Conservation (phyloP, 805 yeast species). For the Hanseniaspora guilliermondii region DNA sequence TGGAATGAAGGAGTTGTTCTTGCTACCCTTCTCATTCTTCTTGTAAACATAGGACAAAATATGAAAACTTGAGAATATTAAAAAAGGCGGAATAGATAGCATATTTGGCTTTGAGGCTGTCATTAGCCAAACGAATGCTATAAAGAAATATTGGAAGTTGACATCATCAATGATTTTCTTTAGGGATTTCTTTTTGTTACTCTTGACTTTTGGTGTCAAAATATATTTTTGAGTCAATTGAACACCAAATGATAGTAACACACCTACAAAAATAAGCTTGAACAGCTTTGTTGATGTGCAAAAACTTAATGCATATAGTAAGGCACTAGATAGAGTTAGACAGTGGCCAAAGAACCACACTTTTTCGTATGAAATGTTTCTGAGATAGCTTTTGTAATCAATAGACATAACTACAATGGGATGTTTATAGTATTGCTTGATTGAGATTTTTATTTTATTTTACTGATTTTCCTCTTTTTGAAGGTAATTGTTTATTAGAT, state of each 20-base stretch:
- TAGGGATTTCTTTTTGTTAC: conserved; percentile 16
- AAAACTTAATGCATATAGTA: conserved; percentile 29
- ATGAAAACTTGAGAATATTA: conserved; percentile 71
- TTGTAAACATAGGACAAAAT: conserved; percentile 44
- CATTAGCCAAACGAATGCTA: conserved; percentile 43
- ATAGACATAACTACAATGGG: neutral
- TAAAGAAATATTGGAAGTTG: conserved; percentile 56
- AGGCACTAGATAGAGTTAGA: conserved; percentile 33
- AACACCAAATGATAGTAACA: conserved; percentile 61
- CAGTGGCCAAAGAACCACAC: conserved; percentile 63
- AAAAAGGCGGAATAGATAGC: conserved; percentile 59
- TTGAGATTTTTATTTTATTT: too few relatives aligned
- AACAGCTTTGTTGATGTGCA: conserved; percentile 37
- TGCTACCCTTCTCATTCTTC: conserved; percentile 28
- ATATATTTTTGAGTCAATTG: conserved; percentile 51
- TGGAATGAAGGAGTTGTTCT: conserved; percentile 49
- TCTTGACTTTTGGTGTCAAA: conserved; percentile 19
- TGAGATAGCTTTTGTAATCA: neutral
- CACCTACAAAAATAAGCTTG: conserved; percentile 48
- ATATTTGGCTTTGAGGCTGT: conserved; percentile 40
- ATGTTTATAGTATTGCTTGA: too few relatives aligned
- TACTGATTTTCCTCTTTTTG: too few relatives aligned
- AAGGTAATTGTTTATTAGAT: too few relatives aligned
- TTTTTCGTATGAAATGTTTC: conserved; percentile 34
- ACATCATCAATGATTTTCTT: conserved; percentile 42